These are phyloP conservation scores for Ogataea populi-albae DNA, from an alignment of 805 yeast genomes.

Conservation along the genomic window DNA sequence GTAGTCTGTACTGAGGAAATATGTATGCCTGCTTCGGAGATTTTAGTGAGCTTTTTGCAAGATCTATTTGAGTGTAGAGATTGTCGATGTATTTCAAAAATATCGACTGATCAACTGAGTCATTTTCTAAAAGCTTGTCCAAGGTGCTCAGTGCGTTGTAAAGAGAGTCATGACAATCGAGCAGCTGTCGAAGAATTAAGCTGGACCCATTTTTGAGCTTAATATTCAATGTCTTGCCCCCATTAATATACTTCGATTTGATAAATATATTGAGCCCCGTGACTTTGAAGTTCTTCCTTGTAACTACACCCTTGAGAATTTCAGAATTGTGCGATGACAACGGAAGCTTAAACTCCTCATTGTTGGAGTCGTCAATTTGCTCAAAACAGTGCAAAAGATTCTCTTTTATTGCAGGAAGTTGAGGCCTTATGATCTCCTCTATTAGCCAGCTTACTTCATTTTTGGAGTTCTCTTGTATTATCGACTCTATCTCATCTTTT, in stretches of 20 bases:
- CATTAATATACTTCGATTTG: constrained; percentile 38
- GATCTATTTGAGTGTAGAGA: constrained; percentile 31
- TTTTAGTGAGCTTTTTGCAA: constrained; percentile 38
- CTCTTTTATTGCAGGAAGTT: constrained; percentile 45
- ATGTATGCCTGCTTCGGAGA: constrained; percentile 53
- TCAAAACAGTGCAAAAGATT: constrained; percentile 40
- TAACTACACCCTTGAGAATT: constrained; percentile 56
- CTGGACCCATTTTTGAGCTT: constrained; percentile 38
- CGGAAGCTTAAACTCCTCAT: constrained; percentile 52
- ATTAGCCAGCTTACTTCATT: constrained; percentile 47
- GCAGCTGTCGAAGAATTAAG: constrained; percentile 41
- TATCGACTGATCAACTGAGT: constrained; percentile 19
- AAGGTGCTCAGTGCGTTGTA: constrained; percentile 44
- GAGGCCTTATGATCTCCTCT: constrained; percentile 44
- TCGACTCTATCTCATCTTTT: background rate
- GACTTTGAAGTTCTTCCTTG: constrained; percentile 53
- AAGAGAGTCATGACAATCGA: constrained; percentile 33
- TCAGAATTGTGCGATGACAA: constrained; percentile 54
- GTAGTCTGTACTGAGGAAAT: constrained; percentile 54
- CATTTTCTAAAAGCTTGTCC: constrained; percentile 32
- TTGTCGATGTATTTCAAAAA: constrained; percentile 25
- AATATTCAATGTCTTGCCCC: constrained; percentile 37
- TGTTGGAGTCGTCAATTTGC: constrained; percentile 35
- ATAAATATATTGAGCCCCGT: constrained; percentile 44
- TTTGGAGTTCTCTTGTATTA: constrained; percentile 1